Evolutionary conservation across 495 filamentous ascomycete species (phyloP).

Genomic region (Neurospora sp.): DNA sequence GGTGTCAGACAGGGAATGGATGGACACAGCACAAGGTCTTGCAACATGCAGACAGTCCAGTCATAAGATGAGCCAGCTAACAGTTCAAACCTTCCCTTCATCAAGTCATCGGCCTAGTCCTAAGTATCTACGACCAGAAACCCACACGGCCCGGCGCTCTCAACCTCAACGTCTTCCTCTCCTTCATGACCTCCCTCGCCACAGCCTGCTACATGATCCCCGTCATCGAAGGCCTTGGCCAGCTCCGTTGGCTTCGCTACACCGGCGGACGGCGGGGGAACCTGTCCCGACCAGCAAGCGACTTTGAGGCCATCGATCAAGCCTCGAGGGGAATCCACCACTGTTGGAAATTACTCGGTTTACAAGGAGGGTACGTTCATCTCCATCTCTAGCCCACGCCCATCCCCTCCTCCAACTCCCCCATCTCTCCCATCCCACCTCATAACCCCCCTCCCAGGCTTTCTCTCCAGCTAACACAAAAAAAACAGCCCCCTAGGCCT

Average conservation of each 20-base stretch:
- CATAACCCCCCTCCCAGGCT: too few relatives aligned
- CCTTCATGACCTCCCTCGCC: conserved; percentile 29
- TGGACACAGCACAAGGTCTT: too few relatives aligned
- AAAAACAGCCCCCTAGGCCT: not conserved
- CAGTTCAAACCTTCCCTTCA: not conserved
- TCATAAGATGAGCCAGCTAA: not conserved
- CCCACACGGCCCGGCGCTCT: conserved; percentile 31
- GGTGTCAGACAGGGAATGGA: too few relatives aligned
- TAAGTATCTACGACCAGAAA: conserved; percentile 25
- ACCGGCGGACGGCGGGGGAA: not conserved
- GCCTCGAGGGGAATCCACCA: conserved; percentile 25
- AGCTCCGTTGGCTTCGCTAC: conserved; percentile 36
- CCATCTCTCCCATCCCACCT: too few relatives aligned
- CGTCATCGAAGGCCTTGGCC: conserved; percentile 25
- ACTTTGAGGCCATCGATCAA: conserved; percentile 30
- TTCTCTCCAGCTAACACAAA: too few relatives aligned
- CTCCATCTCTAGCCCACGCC: not conserved
- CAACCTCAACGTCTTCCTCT: conserved; percentile 33
- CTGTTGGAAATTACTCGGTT: not conserved
- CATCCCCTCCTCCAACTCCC: too few relatives aligned
- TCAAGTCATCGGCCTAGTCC: conserved; percentile 20
- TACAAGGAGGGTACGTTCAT: conserved; percentile 3
- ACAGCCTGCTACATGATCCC: conserved; percentile 26
- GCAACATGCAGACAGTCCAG: too few relatives aligned
- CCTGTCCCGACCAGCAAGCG: conserved; percentile 19